Percentiles rank a stretch among this genome's conserved stretches.
Evolutionary conservation across 192 early-diverging fungal species (phyloP).

Genomic region (Obelidium mucronatum): DNA sequence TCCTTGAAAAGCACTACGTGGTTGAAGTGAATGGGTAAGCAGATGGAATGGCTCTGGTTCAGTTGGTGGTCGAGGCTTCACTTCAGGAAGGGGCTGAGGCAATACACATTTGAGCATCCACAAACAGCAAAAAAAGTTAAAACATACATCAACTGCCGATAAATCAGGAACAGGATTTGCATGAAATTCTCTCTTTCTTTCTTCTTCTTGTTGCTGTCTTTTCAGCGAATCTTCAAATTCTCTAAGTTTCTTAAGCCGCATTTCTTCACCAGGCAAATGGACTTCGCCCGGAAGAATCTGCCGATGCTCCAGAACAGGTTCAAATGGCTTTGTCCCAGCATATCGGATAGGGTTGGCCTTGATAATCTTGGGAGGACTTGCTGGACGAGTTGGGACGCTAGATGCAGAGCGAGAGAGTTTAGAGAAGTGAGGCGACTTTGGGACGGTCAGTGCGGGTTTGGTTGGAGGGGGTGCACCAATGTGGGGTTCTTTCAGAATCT

Average conservation of each 20-base stretch:
- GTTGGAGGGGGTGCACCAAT: constrained; percentile 29
- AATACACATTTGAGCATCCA: background rate
- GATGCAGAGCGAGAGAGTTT: constrained; percentile 43
- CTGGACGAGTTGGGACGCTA: background rate
- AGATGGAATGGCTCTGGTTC: constrained; percentile 70
- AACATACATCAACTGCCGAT: constrained; percentile 4
- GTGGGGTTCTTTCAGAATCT: constrained; percentile 42
- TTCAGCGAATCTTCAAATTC: constrained; percentile 60
- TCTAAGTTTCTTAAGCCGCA: constrained; percentile 58
- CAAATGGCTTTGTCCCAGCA: constrained; percentile 41
- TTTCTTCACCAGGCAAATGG: constrained; percentile 68
- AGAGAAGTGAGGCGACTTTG: constrained; percentile 49
- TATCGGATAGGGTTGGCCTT: constrained; percentile 57
- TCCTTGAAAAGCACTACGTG: constrained; percentile 45
- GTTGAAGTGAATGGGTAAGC: constrained; percentile 61
- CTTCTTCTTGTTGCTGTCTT: constrained; percentile 43
- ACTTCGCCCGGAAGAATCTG: constrained; percentile 48
- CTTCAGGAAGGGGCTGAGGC: constrained; percentile 50
- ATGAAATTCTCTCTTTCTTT: constrained; percentile 37
- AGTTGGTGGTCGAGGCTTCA: constrained; percentile 41
- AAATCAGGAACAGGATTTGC: constrained; percentile 32
- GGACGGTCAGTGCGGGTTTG: constrained; percentile 48
- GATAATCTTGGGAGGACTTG: constrained; percentile 37
- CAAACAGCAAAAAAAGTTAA: background rate
- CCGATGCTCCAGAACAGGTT: constrained; percentile 48